Base-by-base conservation (phyloP, 2,329 filamentous ascomycete genomes). In the Stagonosporopsis chrysanthemi region DNA sequence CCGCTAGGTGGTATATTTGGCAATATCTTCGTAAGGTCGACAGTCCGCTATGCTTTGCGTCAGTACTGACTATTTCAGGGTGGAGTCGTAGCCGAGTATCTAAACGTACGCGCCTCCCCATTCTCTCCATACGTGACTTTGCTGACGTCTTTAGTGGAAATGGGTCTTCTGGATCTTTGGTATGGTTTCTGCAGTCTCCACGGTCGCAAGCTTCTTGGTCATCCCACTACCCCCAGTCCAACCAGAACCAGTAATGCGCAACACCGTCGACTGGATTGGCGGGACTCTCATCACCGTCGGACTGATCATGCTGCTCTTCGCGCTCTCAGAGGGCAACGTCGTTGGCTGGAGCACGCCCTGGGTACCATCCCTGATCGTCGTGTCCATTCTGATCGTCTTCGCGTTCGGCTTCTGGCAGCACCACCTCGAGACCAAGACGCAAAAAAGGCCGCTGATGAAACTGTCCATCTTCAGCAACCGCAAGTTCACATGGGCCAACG, bases 291-390 rank as follows among this genome's bases (percentile, higher is more conserved):
- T 90, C 61, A 90, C 88, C 0, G 70, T 80, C 1, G 86, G 85
- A 0, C 79, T 90, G 3, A 75, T 90, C 8, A 81, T 85, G 0
- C 79, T 91, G 9, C 79, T 90, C 33, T 88, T 90, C 57, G 85
- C 87, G 0, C 77, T 91, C 26, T 89, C 88, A 0, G 84, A 90
- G 68, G 88, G 88, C 19, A 90, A 89, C 62, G 84, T 88, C 0
- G 84, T 87, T 1, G 88, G 88, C 5, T 91, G 88, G 88, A 71
- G 75, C 7, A 85, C 83, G 0, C 81, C 87, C 0, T 90, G 86
- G 83, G 80, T 90, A 5, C 81, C 84, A 0, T 78, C 80, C 2
- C 74, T 89, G 15, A 84, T 90, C 33, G 83, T 85, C 2, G 74
- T 87, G 4, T 83, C 87, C 0, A 15, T 88, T 9, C 59, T 87